phyloP scores from a whole-genome alignment of 352 stramenopile species.

The Pilasporangium apinafurcum region DNA sequence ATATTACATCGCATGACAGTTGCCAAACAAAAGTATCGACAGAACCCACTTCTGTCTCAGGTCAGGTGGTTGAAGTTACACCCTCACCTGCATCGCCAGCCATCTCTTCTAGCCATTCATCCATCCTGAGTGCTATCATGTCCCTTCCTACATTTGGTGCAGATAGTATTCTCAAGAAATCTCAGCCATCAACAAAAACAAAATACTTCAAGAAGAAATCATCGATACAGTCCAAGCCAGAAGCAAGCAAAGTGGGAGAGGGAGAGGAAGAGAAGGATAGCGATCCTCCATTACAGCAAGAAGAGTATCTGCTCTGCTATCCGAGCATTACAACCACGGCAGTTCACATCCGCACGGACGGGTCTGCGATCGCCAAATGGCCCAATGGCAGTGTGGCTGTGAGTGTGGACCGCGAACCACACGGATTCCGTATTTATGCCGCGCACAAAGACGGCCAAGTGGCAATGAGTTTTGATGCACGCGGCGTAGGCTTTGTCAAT shows the following conservation, averaged over 20 bases:
- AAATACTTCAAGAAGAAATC: not conserved
- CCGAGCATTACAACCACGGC: constrained; percentile 41
- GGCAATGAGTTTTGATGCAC: constrained; percentile 56
- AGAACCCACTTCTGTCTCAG: too few species aligned
- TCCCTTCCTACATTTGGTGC: constrained; percentile 39
- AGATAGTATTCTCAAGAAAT: constrained; percentile 34
- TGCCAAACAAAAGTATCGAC: too few species aligned
- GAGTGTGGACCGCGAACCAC: constrained; percentile 54
- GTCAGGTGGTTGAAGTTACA: too few species aligned
- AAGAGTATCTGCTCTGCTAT: constrained; percentile 32
- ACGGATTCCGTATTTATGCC: constrained; percentile 62
- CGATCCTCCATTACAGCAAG: constrained; percentile 11
- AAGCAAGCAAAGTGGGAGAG: not conserved
- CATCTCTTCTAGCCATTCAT: too few species aligned
- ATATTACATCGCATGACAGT: too few species aligned
- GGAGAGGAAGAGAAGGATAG: constrained; percentile 3
- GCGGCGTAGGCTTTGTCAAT: constrained; percentile 72
- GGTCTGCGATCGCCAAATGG: constrained; percentile 66
- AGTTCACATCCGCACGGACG: constrained; percentile 49
- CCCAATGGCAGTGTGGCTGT: constrained; percentile 52
- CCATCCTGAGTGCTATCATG: constrained; percentile 42
- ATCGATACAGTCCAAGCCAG: too few species aligned
- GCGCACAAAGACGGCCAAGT: constrained; percentile 64
- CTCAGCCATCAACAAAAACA: constrained; percentile 12
- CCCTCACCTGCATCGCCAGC: too few species aligned